Evolutionary conservation across 768 basidiomycete species (phyloP), one percentile per base, ranked within the genome.

Genomic region (Dentipellis fragilis): DNA sequence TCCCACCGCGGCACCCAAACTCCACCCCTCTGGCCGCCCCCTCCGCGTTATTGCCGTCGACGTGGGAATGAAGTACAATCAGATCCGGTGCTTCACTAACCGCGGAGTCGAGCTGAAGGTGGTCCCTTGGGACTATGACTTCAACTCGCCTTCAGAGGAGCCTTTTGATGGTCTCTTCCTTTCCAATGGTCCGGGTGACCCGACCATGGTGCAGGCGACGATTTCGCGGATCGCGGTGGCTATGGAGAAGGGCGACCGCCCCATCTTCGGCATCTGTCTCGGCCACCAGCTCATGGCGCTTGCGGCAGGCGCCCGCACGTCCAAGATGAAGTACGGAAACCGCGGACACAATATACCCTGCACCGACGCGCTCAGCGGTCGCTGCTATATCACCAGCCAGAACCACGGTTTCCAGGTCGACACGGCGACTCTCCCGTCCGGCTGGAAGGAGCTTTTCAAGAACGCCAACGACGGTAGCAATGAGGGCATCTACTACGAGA

Each of bases 11-110:
- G 66, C 66, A n/a, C 75, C 81, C 21, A 80, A 73, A 53, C 67
- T 81, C 36, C 90, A 96, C 66, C 87, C 90, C 2, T 84, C 82
- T 1, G 90, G 89, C 34, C 82, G 93, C 51, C 72, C 81, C 0
- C 67, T 98, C 34, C 87, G 96, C 58, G 80, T 99, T 29, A 66
- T 99, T 14, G 93, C 92, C 5, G 73, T 98, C 57, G 96, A 99
- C 68, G 95, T 98, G 51, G 96, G 96, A n/a, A 98, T 98, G 91
- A 99, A 99, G 72, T 96, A 89, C 75, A 98, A 98, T 71, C 96
- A 99, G 71, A 93, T 98, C 63, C 81, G 96, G 36, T 99, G 96
- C 75, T 97, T 99, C 73, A 83, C 81, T 45, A 76, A 82, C 38
- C 87, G 96, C 36, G 96, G 96, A 50, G 82, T 97, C 37, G 92